Base-by-base conservation (phyloP, 805 yeast genomes). In the Maudiozyma saulgeensis region DNA sequence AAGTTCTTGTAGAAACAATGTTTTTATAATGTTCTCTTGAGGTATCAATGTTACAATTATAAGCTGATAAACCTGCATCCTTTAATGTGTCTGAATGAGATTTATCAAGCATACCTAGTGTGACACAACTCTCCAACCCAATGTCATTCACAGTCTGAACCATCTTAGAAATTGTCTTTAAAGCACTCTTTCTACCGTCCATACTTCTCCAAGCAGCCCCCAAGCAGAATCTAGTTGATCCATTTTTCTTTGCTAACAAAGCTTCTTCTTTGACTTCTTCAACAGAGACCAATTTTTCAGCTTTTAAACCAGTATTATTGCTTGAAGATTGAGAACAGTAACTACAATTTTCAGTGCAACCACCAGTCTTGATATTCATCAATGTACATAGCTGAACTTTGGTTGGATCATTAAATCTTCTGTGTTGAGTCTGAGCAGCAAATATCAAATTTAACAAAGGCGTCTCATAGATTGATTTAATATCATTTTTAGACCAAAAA, bases 151-250 rank as follows among this genome's bases (percentile, higher is more conserved):
- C 81, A 49, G 69, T 75, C 28, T 69, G 62, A 34, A 85, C 81
- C 90, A 85, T 84, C 46, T 78, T 76, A 25, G 78, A 69, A 49
- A 85, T 82, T 52, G 71, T 77, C 51, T 74, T 77, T 53, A 85
- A 61, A 0, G 84, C 87, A 16, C 80, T 75, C 63, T 82, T 84
- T 45, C 93, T 71, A 16, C 93, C 91, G 45, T 71, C 70, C 93
- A 85, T 85, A 53, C 84, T 91, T 62, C 93, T 75, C 93, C 91
- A 86, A 2, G 93, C 93, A 11, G 91, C 87, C 44, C 93, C 93
- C 81, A 85, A 77, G 61, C 93, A 85, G 61, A 85, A 85, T 54
- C 93, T 71, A 0, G 93, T 85, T 1, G 84, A 76, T 0, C 91
- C 91, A 54, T 84, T 83, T 6, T 57, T 68, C 56, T 82, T 81